phyloP scores from a whole-genome alignment of 352 stramenopile genomes.

The Globisporangium acanthophoron region DNA sequence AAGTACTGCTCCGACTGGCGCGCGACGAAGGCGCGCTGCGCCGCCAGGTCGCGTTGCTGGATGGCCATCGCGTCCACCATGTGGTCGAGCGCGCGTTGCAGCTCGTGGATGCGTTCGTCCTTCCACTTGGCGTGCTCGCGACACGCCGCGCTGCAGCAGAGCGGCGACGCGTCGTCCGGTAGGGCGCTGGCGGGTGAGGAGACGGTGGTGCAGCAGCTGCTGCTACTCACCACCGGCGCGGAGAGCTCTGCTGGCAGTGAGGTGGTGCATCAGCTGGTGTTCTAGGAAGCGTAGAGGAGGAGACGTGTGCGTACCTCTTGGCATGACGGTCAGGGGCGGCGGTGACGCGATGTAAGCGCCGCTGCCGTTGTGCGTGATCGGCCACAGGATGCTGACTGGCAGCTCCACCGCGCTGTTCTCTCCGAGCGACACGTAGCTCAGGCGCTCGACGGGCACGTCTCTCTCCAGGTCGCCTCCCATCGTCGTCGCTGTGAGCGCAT shows the following conservation, averaged over 20 bases:
- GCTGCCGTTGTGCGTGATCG: background rate
- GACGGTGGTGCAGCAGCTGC: background rate
- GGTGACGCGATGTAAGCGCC: background rate
- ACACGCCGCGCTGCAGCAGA: constrained; percentile 18
- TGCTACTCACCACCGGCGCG: too few relatives aligned
- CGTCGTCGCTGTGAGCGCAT: background rate
- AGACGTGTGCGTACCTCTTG: background rate
- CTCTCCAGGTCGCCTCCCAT: background rate
- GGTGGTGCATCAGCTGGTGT: too few relatives aligned
- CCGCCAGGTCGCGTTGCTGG: constrained; percentile 30
- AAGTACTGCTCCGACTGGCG: constrained; percentile 30
- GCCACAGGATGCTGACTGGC: background rate
- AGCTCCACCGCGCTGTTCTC: background rate
- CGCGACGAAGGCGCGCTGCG: constrained; percentile 25
- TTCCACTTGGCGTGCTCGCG: constrained; percentile 24
- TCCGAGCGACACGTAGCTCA: constrained; percentile 4
- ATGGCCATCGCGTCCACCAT: constrained; percentile 37
- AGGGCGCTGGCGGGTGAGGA: background rate
- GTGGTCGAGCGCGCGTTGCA: constrained; percentile 32
- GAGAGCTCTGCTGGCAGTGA: background rate
- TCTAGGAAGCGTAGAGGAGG: background rate
- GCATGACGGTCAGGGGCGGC: background rate
- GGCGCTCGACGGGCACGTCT: background rate
- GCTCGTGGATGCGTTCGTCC: constrained; percentile 25
- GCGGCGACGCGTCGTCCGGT: background rate